Evolutionary conservation across 169 alveolate species (phyloP), one percentile per base, ranked within the genome.

Genomic region (Plasmodium adleri): DNA sequence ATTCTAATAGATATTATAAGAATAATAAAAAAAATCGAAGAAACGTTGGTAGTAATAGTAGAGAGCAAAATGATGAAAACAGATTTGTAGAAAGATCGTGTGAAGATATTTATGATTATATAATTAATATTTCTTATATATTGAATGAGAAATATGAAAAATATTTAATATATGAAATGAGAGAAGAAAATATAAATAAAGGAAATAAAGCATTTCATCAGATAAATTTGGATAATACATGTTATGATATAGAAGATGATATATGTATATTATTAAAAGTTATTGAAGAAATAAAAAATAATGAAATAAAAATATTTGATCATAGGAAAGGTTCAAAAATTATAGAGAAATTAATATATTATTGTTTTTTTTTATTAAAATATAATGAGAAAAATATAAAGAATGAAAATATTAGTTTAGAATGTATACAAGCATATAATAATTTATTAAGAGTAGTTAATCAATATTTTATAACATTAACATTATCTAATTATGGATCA

Each of bases 121-220:
- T 86, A n/a, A 62, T 56, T 26, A 86, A 86, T 39, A 72, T 86
- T 71, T 72, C 88, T 1, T 86, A 86, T 43, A 86, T 86, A 39
- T 70, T 86, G 32, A 86, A 86, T 72, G 92, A 86, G 13, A 86
- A 86, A 32, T 86, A 86, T 86, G 92, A 86, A 24, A 86, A 86
- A 49, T 86, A 86, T 59, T 71, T 86, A 71, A 87, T 71, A 10
- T 64, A 71, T 39, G 92, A 86, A 54, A 9, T 86, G 49, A 86
- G 26, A 43, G 92, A 86, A 26, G 92, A 86, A n/a, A 86, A 86
- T 49, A 22, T 86, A 86, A 86, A 72, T 60, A 86, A 86, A 72
- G 88, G 88, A 0, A 71, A 71, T 20, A 60, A 71, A 49, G 15
- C 17, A 9, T 86, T 86, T 86, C 62, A 56, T 6, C 59, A 32